Percentiles rank a stretch among this genome's conserved stretches.
Evolutionary conservation across 768 basidiomycete genomes (phyloP).

Genomic region (Stropharia rugosoannulata): DNA sequence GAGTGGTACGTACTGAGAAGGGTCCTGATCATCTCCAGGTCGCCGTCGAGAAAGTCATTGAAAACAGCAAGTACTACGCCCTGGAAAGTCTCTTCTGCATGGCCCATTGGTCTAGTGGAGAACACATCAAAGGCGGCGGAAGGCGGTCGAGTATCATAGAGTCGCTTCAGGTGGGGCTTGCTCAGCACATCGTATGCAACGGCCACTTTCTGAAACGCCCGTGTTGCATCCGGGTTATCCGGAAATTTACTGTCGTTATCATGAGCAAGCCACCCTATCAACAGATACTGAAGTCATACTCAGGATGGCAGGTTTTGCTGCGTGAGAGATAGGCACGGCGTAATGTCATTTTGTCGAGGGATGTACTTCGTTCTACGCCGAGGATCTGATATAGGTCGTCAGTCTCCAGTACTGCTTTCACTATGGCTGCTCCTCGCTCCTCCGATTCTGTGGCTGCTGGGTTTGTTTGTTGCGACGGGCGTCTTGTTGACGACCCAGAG

Average conservation of each 20-base stretch:
- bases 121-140: constrained; percentile 54
- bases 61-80: constrained; percentile 73
- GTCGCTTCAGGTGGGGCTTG: constrained; percentile 62
- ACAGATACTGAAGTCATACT: constrained; percentile 49
- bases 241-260: constrained; percentile 71
- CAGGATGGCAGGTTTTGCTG: constrained; percentile 81
- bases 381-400: constrained; percentile 76
- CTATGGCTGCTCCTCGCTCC: constrained; percentile 22
- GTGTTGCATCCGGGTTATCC: constrained; percentile 70
- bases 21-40: constrained; percentile 80
- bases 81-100: constrained; percentile 79
- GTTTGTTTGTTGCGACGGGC: neutral
- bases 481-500: constrained; percentile 22
- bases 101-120: constrained; percentile 45
- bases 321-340: constrained; percentile 75
- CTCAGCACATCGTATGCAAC: constrained; percentile 82
- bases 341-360: constrained; percentile 60
- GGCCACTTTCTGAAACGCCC: constrained; percentile 85
- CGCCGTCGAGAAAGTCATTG: constrained; percentile 82
- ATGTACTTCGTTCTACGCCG: constrained; percentile 51
- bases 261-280: neutral
- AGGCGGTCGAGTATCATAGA: constrained; percentile 63
- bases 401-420: constrained; percentile 54
- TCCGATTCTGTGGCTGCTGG: neutral
- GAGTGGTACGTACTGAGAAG: constrained; percentile 58